Base-by-base conservation (phyloP, 371 early-diverging fungal genomes). In the Blastocladiella emersonii region DNA sequence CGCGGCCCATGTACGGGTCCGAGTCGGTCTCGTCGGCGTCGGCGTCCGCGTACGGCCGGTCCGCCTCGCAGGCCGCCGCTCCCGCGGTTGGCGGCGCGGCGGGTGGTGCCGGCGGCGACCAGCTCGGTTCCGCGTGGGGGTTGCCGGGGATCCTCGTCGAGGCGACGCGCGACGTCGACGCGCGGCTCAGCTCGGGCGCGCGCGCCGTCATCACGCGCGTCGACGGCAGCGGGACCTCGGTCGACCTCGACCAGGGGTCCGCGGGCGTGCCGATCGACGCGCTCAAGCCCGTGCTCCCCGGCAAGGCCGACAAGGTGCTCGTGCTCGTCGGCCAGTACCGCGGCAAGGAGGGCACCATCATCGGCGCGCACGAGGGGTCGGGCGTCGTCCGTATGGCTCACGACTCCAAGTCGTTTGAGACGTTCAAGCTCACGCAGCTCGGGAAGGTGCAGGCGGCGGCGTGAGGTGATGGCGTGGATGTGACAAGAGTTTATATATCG, bases 361-460 rank as follows among this genome's bases (percentile, higher is more conserved):
- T 90, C 61, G 89, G 86, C 57, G 82, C 86, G 15, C 90, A 91
- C 74, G 87, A 84, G 12, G 74, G 84, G 65, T 89, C 89, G 63
- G 92, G 87, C 65, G 82, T 91, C 69, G 86, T 95, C 56, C 79
- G 85, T 67, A 70, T 85, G 37, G 77, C 75, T n/a, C n/a, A n/a
- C n/a, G n/a, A n/a, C n/a, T n/a, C n/a, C 43, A 74, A 73, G 43
- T 83, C 83, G 53, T 83, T 83, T 74, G 78, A 81, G 67, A 78
- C 84, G 49, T 70, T 84, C 71, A 76, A 77, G 21, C 78, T 87
- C 77, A 71, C 70, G 43, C 70, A 72, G 35, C 75, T 87, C 60
- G 85, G 79, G 56, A 87, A 81, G 71, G 53, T 72, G 65, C 76
- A 76, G 23, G 23, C 19, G 23, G 48, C 48, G n/a, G 1, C 21